Evolutionary conservation across 768 basidiomycete genomes (phyloP).

Genomic region (Psilocybe azurescens): DNA sequence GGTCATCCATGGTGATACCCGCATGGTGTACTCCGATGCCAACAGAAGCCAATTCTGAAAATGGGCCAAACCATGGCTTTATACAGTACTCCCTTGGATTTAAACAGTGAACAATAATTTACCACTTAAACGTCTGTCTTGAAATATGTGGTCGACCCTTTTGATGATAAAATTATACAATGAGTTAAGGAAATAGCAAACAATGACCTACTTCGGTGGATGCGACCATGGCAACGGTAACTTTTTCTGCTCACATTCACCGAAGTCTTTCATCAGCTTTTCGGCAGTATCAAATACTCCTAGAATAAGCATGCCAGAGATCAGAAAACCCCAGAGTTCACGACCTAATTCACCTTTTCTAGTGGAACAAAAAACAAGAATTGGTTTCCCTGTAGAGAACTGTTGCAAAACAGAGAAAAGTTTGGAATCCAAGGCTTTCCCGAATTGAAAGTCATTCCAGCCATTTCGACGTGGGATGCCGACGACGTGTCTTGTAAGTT

Average conservation of each 20-base stretch:
- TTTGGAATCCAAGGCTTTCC: slow-evolving; percentile 70
- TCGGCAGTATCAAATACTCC: slow-evolving; percentile 75
- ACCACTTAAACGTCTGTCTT: slow-evolving; percentile 74
- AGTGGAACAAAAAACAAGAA: slow-evolving; percentile 88
- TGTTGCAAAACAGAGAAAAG: slow-evolving; percentile 75
- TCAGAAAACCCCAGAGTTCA: not conserved
- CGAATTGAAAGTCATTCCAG: slow-evolving; percentile 83
- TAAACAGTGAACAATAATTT: slow-evolving; percentile 17
- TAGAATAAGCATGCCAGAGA: slow-evolving; percentile 24
- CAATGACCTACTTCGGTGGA: slow-evolving; percentile 50
- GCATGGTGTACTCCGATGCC: slow-evolving; percentile 96
- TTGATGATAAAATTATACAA: not conserved
- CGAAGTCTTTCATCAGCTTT: slow-evolving; percentile 75
- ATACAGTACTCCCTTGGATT: not conserved
- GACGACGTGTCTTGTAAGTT: slow-evolving; percentile 73
- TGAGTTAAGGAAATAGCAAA: not conserved
- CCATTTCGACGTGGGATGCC: slow-evolving; percentile 65
- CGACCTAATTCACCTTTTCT: slow-evolving; percentile 80
- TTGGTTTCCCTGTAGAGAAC: slow-evolving; percentile 81
- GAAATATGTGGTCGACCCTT: slow-evolving; percentile 63
- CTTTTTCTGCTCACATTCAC: slow-evolving; percentile 54
- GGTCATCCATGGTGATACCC: slow-evolving; percentile 77
- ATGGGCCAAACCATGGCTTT: not conserved
- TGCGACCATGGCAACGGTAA: slow-evolving; percentile 71
- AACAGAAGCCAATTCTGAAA: slow-evolving; percentile 59